phyloP scores from a whole-genome alignment of 2,329 filamentous ascomycete species.

The Corniculantispora saksenae region DNA sequence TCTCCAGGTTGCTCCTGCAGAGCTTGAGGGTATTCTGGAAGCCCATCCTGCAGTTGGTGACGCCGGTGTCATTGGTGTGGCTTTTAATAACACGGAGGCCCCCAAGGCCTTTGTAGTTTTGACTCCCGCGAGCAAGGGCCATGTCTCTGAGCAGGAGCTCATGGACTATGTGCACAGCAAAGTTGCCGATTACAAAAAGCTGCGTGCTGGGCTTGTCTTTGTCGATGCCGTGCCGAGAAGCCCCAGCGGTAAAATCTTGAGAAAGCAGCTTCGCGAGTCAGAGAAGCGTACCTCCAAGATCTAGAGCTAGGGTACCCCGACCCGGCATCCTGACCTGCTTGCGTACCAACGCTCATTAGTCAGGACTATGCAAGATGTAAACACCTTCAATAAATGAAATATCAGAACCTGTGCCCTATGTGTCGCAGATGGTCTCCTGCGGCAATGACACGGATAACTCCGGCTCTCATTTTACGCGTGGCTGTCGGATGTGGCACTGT shows the following conservation, averaged over 20 bases:
- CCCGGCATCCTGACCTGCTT: too few species aligned
- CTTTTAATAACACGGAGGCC: slow-evolving; percentile 46
- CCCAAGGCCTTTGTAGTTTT: slow-evolving; percentile 46
- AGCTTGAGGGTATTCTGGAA: slow-evolving; percentile 54
- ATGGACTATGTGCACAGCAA: slow-evolving; percentile 28
- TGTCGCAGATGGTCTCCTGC: not conserved
- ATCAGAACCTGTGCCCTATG: not conserved
- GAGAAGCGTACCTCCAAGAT: slow-evolving; percentile 28
- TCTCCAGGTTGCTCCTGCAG: slow-evolving; percentile 66
- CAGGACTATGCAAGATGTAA: not conserved
- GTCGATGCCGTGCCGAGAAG: slow-evolving; percentile 69
- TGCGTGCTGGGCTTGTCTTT: slow-evolving; percentile 69
- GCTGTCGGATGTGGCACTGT: slow-evolving; percentile 8
- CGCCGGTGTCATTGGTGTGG: slow-evolving; percentile 62
- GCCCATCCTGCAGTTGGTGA: slow-evolving; percentile 50
- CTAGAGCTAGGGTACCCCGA: too few species aligned
- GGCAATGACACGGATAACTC: not conserved
- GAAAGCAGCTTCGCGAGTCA: slow-evolving; percentile 39
- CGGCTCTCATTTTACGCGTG: not conserved
- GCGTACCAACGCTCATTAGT: too few species aligned
- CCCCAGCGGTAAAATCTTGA: slow-evolving; percentile 50
- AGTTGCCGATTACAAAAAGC: slow-evolving; percentile 59
- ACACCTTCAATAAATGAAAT: not conserved
- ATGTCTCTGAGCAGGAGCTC: slow-evolving; percentile 29
- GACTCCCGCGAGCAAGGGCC: slow-evolving; percentile 25